Base-by-base conservation (phyloP, 2,329 filamentous ascomycete genomes). In the Pseudogymnoascus sp. region DNA sequence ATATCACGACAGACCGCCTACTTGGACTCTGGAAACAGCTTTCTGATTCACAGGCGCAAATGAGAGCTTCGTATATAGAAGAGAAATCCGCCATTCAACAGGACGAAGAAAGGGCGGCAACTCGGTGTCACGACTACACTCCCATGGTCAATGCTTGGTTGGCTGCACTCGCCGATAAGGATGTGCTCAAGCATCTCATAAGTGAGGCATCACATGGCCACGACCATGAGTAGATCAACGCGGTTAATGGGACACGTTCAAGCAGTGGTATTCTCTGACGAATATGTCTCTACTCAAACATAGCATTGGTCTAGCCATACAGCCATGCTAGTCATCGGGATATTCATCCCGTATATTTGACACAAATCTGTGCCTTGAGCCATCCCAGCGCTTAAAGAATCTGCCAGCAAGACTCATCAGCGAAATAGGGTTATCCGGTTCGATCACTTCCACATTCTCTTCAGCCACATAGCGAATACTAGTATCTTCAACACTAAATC, bases 301-400 rank as follows among this genome's bases (percentile, higher is more conserved):
- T 33, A 33, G n/a, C n/a, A 55, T 21, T 55, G 5, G 13, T 59
- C 27, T 39, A 25, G 12, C 33, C 58, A 39, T 59, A 29, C 58
- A 59, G 8, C 58, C 38, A 55, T 33, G 36, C 66, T 67, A 96
- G 74, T 95, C 91, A 71, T 96, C 89, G 0, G 93, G 93, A 74
- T 92, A 97, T 70, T 92, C 86, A 68, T 95, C 90, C 68, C 76
- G 76, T 61, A 90, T 79, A 73, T 97, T 97, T 68, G 91, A 96
- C 33, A 96, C 81, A 76, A 97, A 99, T 3, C 76, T 79, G 67
- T 84, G 84, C 0, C 75, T 79, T 35, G 77, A 77, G 4, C 73
- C 71, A 74, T 97, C 90, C 80, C 92, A 97, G 42, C 91, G 81
- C 74, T 91, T 95, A 74, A 99, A 97, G 74, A 90, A 91, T 68